These are phyloP conservation scores for Scheffersomyces parashehatae DNA, from an alignment of 1,139 yeast species.

Conservation along the genomic window DNA sequence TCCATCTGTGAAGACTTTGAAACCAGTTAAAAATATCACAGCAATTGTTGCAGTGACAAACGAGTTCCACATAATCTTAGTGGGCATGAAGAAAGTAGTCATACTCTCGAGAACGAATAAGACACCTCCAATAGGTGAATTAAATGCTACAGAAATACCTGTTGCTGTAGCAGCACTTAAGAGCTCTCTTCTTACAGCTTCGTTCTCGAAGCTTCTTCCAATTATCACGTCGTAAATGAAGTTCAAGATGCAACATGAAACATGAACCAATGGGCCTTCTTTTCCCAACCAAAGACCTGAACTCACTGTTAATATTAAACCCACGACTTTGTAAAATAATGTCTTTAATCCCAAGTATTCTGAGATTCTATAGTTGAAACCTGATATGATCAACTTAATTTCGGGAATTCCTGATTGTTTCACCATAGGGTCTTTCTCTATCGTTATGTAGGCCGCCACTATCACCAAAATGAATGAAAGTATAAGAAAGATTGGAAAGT, in stretches of 20 bases:
- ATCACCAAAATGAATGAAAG: slow-evolving; percentile 28
- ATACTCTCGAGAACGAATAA: slow-evolving; percentile 78
- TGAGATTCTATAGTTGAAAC: slow-evolving; percentile 45
- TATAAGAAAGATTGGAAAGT: slow-evolving; percentile 39
- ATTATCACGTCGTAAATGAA: slow-evolving; percentile 32
- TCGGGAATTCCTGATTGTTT: slow-evolving; percentile 73
- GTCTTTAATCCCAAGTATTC: slow-evolving; percentile 50
- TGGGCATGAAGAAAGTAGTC: slow-evolving; percentile 62
- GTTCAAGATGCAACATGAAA: slow-evolving; percentile 64
- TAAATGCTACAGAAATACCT: slow-evolving; percentile 92
- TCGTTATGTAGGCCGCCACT: slow-evolving; percentile 33
- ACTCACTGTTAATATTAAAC: slow-evolving; percentile 66
- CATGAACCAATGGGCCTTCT: slow-evolving; percentile 92
- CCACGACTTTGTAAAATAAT: slow-evolving; percentile 50
- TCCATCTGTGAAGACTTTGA: slow-evolving; percentile 59
- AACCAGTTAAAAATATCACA: slow-evolving; percentile 60
- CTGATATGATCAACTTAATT: slow-evolving; percentile 62
- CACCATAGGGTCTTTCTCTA: slow-evolving; percentile 42
- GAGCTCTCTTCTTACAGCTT: slow-evolving; percentile 60
- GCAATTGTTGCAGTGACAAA: slow-evolving; percentile 77
- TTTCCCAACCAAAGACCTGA: slow-evolving; percentile 90
- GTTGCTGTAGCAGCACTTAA: slow-evolving; percentile 88
- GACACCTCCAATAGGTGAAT: slow-evolving; percentile 94
- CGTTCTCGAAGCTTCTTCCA: slow-evolving; percentile 45
- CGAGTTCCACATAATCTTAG: slow-evolving; percentile 75